phyloP scores from a whole-genome alignment of 2,329 filamentous ascomycete genomes.

The Lecanicillium sp. region DNA sequence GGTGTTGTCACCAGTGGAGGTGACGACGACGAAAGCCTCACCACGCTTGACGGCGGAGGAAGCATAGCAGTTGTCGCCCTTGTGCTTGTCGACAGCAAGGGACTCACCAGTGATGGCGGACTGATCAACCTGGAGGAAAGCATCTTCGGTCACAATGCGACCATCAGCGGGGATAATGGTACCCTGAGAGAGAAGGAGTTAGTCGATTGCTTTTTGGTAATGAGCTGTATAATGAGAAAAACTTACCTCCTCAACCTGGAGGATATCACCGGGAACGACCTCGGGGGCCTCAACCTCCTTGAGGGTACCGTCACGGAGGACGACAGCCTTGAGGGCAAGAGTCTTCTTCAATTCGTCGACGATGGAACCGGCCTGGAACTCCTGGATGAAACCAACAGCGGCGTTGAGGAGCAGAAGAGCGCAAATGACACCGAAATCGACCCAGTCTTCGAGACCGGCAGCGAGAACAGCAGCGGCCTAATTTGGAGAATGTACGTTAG shows the following conservation, averaged over 20 bases:
- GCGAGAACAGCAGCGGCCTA: slow-evolving; percentile 71
- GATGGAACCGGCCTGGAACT: slow-evolving; percentile 83
- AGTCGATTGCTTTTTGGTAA: slow-evolving; percentile 1
- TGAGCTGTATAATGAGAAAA: background rate
- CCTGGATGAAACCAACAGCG: slow-evolving; percentile 77
- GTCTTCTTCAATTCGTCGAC: slow-evolving; percentile 90
- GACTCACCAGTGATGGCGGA: slow-evolving; percentile 90
- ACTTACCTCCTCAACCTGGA: slow-evolving; percentile 67
- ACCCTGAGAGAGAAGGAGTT: slow-evolving; percentile 35
- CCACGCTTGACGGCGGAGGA: slow-evolving; percentile 89
- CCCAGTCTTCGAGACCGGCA: slow-evolving; percentile 80
- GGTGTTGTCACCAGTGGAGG: slow-evolving; percentile 79
- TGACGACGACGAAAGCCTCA: slow-evolving; percentile 75
- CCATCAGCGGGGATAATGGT: slow-evolving; percentile 88
- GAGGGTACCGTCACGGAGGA: slow-evolving; percentile 70
- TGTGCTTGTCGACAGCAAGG: slow-evolving; percentile 82
- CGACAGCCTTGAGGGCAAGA: slow-evolving; percentile 77
- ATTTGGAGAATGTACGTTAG: slow-evolving; percentile 16
- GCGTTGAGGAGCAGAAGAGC: slow-evolving; percentile 79
- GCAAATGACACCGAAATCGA: slow-evolving; percentile 89
- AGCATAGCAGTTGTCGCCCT: slow-evolving; percentile 72
- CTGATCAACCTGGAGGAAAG: slow-evolving; percentile 85
- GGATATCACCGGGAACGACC: slow-evolving; percentile 83
- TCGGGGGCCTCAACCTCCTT: slow-evolving; percentile 75
- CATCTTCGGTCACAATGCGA: slow-evolving; percentile 73